phyloP scores from a whole-genome alignment of 2,329 filamentous ascomycete species.

The Calonectria pauciramosa region DNA sequence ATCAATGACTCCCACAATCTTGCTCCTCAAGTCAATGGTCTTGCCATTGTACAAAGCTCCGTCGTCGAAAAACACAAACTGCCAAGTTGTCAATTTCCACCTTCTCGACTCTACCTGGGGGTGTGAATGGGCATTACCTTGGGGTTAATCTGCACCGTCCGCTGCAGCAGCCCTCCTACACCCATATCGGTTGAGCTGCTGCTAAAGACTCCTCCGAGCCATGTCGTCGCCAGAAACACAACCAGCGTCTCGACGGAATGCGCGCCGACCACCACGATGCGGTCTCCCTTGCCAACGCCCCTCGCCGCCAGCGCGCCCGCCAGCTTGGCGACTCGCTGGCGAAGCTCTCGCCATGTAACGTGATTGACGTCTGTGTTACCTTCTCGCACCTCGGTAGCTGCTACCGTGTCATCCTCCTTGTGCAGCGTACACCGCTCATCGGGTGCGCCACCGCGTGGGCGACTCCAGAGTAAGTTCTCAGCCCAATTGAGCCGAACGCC shows the following conservation, averaged over 20 bases:
- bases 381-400: conserved; percentile 80
- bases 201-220: conserved; percentile 82
- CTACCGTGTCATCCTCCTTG: conserved; percentile 80
- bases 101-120: neutral
- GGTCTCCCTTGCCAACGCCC: conserved; percentile 79
- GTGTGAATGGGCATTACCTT: conserved; percentile 56
- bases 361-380: conserved; percentile 69
- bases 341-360: conserved; percentile 77
- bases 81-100: conserved; percentile 1
- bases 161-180: conserved; percentile 80
- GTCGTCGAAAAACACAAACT: conserved; percentile 88
- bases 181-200: conserved; percentile 88
- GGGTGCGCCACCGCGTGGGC: conserved; percentile 54
- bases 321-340: conserved; percentile 69
- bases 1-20: conserved; percentile 78
- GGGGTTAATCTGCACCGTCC: conserved; percentile 81
- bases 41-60: conserved; percentile 85
- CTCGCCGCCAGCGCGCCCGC: conserved; percentile 75
- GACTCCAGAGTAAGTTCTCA: conserved; percentile 82
- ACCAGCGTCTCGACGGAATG: conserved; percentile 82
- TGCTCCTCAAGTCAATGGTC: conserved; percentile 76
- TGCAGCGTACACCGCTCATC: conserved; percentile 64
- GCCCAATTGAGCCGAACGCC: conserved; percentile 83
- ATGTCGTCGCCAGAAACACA: conserved; percentile 77
- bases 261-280: conserved; percentile 80